Conservation (phyloP, 1,139 yeast genomes). For the Kurtzmaniella quercitrusa region DNA sequence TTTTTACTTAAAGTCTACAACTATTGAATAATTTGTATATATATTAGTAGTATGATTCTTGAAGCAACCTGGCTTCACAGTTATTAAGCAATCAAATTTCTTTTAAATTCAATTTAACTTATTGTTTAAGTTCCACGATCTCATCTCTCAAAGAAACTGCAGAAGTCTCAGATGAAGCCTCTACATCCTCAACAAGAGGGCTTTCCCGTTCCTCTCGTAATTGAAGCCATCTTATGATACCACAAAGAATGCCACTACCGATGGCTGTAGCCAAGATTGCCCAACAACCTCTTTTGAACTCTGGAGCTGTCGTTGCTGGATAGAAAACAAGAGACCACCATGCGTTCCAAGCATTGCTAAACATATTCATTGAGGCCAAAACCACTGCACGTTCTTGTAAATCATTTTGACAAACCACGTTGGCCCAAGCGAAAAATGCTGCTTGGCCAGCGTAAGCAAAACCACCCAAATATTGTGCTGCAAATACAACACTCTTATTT, state of each 20-base stretch:
- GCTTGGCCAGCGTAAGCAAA: conserved; percentile 56
- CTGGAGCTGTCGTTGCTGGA: conserved; percentile 48
- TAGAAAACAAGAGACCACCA: conserved; percentile 60
- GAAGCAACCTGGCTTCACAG: background rate
- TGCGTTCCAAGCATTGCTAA: conserved; percentile 57
- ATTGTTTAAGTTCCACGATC: background rate
- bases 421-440: conserved; percentile 59
- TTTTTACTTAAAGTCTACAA: no score
- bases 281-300: conserved; percentile 48
- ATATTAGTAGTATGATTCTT: no score
- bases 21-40: no score
- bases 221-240: conserved; percentile 29
- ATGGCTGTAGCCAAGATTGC: conserved; percentile 53
- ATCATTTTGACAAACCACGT: conserved; percentile 49
- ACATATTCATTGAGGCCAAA: conserved; percentile 62
- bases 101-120: background rate
- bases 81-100: background rate
- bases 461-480: conserved; percentile 55
- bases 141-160: background rate
- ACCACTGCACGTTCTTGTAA: conserved; percentile 56
- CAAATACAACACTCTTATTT: conserved; percentile 35
- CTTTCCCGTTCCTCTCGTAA: conserved; percentile 23
- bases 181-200: background rate
- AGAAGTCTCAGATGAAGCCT: background rate
- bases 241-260: conserved; percentile 19